These are phyloP conservation scores for Calonectria henricotiae DNA, from an alignment of 2,329 filamentous ascomycete species.

Conservation along the genomic window DNA sequence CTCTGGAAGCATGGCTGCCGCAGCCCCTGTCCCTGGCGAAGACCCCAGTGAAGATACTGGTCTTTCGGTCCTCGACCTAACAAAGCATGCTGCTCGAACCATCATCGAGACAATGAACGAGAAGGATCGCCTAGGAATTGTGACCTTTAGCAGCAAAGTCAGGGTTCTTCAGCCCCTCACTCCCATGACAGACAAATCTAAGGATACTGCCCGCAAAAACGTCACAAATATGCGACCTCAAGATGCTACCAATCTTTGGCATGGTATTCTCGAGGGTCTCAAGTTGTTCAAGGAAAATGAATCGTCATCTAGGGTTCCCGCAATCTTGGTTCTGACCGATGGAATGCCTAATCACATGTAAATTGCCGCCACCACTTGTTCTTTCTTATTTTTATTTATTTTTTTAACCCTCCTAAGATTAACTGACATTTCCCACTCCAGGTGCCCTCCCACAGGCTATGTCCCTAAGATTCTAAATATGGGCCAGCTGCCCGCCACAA, in stretches of 20 bases:
- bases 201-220: conserved; percentile 60
- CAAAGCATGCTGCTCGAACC: conserved; percentile 73
- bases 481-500: conserved; percentile 61
- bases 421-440: not conserved
- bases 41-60: conserved; percentile 66
- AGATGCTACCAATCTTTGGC: conserved; percentile 71
- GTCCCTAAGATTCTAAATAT: conserved; percentile 68
- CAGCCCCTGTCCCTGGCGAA: conserved; percentile 66
- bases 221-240: conserved; percentile 62
- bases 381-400: not conserved
- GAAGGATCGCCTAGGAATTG: conserved; percentile 72
- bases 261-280: conserved; percentile 69
- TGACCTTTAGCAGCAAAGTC: conserved; percentile 67
- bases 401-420: too few relatives aligned
- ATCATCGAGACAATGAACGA: conserved; percentile 72
- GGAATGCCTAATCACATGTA: conserved; percentile 70
- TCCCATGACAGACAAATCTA: conserved; percentile 66
- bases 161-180: conserved; percentile 64
- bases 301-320: conserved; percentile 61
- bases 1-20: conserved; percentile 70
- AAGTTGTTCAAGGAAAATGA: conserved; percentile 61
- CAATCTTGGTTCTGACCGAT: conserved; percentile 71
- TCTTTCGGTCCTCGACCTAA: conserved; percentile 72
- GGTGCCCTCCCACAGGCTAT: conserved; percentile 68
- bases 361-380: not conserved